Percentiles rank a stretch among this genome's conserved stretches.
These are phyloP conservation scores for Phlegmacium glaucopus DNA, from an alignment of 768 basidiomycete genomes.

Conservation along the genomic window DNA sequence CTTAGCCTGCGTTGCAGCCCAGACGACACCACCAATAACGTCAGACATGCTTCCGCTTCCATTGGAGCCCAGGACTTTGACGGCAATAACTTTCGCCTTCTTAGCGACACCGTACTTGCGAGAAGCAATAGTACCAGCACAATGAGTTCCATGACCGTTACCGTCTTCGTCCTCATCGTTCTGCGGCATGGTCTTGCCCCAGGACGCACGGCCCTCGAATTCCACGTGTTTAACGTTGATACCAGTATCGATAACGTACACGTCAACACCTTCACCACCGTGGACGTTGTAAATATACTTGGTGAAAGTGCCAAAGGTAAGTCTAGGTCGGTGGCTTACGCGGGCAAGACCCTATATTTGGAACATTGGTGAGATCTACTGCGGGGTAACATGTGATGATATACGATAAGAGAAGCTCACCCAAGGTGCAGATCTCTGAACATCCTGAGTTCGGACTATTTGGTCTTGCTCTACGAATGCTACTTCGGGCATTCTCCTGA, in stretches of 20 bases:
- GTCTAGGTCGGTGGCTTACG: conserved; percentile 78
- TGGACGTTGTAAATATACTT: conserved; percentile 67
- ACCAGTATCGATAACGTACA: conserved; percentile 85
- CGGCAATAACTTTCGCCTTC: conserved; percentile 82
- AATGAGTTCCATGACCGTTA: conserved; percentile 95
- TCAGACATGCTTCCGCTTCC: conserved; percentile 95
- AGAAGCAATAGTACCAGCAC: conserved; percentile 95
- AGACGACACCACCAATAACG: conserved; percentile 85
- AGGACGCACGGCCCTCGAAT: conserved; percentile 84
- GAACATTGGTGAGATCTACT: conserved; percentile 9
- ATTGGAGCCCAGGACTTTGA: conserved; percentile 92
- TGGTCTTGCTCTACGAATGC: conserved; percentile 93
- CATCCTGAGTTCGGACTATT: conserved; percentile 73
- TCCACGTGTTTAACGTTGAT: conserved; percentile 84
- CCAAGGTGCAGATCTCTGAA: conserved; percentile 81
- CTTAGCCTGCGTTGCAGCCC: conserved; percentile 57
- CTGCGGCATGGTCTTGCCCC: conserved; percentile 90
- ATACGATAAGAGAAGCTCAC: conserved; percentile 42
- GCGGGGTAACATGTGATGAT: conserved; percentile 7
- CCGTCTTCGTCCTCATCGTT: conserved; percentile 86
- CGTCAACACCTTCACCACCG: conserved; percentile 94
- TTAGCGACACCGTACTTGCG: conserved; percentile 95
- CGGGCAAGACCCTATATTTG: conserved; percentile 83
- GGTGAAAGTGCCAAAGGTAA: conserved; percentile 79
- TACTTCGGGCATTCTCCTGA: conserved; percentile 85